Evolutionary conservation across 176 grass and related monocot genomes (phyloP), one percentile per base, ranked within the genome.

Genomic region (Carex cristatella): DNA sequence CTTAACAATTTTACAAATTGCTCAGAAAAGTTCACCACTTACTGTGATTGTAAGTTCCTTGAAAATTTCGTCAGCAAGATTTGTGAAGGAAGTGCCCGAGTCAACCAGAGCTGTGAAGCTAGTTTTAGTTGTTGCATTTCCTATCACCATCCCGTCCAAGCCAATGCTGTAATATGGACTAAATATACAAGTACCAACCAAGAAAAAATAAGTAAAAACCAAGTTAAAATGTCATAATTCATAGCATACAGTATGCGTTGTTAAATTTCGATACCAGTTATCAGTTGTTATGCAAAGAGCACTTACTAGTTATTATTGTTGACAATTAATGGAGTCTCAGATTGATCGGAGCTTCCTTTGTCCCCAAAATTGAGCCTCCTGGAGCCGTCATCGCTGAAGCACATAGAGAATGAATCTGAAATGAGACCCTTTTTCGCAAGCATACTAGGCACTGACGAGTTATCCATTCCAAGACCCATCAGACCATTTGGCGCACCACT

Each of bases 391-490:
- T 0, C 1, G 33, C 89, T 60, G 53, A 91, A 91, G 75, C 89
- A 91, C 89, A 91, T 91, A 46, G 89, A 91, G 28, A 91, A 91
- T 58, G 89, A 88, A 85, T 91, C 69, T 7, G 89, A 85, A 51
- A 57, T 79, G 30, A 85, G 65, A 58, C 86, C 86, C 75, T 86
- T 85, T 40, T 72, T 88, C 18, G 89, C 75, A 71, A 91, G 53
- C 64, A 91, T 85, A 58, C 66, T 91, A 44, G 89, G 89, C n/a
- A 91, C 89, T 1, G 89, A 85, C 37, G 86, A 14, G 2, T 82
- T 91, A 23, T 91, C 86, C 30, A 85, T 67, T 14, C 89, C 89
- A 62, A 91, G 89, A n/a, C 89, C 89, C 65, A 91, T 85, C 18
- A 91, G 69, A 65, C 89, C 89, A 76, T 91, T 86, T n/a, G 83